Base-by-base conservation (phyloP, 2,329 filamentous ascomycete genomes). In the Cladosporium cucumerinum region DNA sequence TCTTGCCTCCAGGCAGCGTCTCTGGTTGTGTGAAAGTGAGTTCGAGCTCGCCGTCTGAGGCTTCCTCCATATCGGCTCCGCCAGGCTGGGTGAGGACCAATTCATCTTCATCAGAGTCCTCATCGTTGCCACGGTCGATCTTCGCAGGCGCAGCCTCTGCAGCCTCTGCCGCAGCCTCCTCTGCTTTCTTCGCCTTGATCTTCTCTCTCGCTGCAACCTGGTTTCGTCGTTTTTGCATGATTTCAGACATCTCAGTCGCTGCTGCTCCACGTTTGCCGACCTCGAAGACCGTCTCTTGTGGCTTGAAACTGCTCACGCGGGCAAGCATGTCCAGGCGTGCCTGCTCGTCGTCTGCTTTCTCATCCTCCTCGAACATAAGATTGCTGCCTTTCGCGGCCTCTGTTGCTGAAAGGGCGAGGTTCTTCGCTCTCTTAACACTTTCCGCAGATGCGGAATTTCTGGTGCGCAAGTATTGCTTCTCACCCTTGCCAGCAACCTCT, bases 261-360 rank as follows among this genome's bases (percentile, higher is more conserved):
- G 78, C 83, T 69, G 90, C 89, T 46, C 88, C 89, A 66, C 88
- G 86, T 70, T 89, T 87, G 7, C 91, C 90, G 68, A 97, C 89
- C 77, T 99, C 95, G 71, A 99, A 99, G n/a, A 99, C 92, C 0
- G 94, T 98, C 78, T 99, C 95, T 51, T 89, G 84, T 0, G 96
- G 95, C 71, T 92, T 87, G 80, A 95, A 99, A 1, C 90, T 89
- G 72, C 92, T 93, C 65, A 99, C 92, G 65, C 89, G 87, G 34
- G 92, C 92, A 32, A 99, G 82, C 91, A 99, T 96, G 59, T 90
- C 88, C 57, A 93, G 87, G 34, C 93, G 86, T 57, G 91, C 88
- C 66, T 87, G 84, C 73, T 94, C 91, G 30, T 85, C 79, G 36
- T 85, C 81, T 64, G 87, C 84, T 0, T 85, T 85, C 60, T 89